Percentiles rank a stretch among this genome's conserved stretches.
Conservation (phyloP, 768 basidiomycete species). For the Tubosaeta sp. region DNA sequence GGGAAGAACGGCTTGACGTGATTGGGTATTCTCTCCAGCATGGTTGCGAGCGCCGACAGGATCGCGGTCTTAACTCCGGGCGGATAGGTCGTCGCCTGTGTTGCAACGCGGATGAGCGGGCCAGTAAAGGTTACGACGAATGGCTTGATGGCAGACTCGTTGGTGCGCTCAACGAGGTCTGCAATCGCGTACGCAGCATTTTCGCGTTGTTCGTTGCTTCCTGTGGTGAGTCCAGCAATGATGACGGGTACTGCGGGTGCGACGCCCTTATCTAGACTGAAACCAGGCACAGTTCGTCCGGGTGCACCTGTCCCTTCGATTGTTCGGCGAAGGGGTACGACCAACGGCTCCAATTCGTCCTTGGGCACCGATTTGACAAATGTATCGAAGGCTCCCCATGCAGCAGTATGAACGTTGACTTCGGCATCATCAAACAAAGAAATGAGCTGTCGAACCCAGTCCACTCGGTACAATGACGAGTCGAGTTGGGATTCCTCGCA, state of each 20-base stretch:
- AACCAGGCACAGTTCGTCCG: slow-evolving; percentile 77
- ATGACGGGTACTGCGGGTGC: slow-evolving; percentile 82
- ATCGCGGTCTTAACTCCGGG: slow-evolving; percentile 93
- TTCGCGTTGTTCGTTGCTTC: slow-evolving; percentile 92
- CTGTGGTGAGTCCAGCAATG: slow-evolving; percentile 88
- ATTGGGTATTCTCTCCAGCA: slow-evolving; percentile 80
- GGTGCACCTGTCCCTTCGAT: slow-evolving; percentile 83
- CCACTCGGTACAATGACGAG: slow-evolving; percentile 78
- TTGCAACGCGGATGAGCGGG: slow-evolving; percentile 91
- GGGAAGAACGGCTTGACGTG: slow-evolving; percentile 99
- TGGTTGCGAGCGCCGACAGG: slow-evolving; percentile 75
- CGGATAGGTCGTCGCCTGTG: slow-evolving; percentile 84
- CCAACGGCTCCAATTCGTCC: slow-evolving; percentile 87
- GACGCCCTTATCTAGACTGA: slow-evolving; percentile 79
- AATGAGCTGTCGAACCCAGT: slow-evolving; percentile 91
- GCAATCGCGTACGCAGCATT: slow-evolving; percentile 94
- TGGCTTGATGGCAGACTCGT: slow-evolving; percentile 83
- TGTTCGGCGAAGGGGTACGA: slow-evolving; percentile 82
- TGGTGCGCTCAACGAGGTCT: slow-evolving; percentile 89
- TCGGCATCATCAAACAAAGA: slow-evolving; percentile 76
- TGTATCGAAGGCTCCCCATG: slow-evolving; percentile 77
- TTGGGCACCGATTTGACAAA: slow-evolving; percentile 91
- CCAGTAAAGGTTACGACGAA: slow-evolving; percentile 95
- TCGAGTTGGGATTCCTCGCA: slow-evolving; percentile 83
- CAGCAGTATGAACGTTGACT: slow-evolving; percentile 72